Conservation (phyloP, 139 green algal genomes). For the Bryopsis sp. region DNA sequence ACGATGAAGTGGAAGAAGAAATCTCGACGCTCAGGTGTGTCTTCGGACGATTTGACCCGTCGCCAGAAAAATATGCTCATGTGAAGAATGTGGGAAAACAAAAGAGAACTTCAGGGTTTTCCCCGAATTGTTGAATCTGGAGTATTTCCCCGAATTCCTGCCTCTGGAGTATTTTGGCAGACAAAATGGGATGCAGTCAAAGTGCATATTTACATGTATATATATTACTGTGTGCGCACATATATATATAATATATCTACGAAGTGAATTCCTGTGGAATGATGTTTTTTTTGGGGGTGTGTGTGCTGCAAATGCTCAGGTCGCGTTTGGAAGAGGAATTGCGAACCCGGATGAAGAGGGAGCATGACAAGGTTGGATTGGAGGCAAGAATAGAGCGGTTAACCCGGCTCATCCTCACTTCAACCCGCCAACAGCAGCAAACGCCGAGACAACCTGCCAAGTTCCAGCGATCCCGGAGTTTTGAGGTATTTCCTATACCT, state of each 20-base stretch:
- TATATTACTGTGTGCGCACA: conserved; percentile 31
- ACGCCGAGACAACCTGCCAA: neutral
- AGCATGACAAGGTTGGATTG: conserved; percentile 42
- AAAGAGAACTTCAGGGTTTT: too few relatives aligned
- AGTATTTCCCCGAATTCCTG: too few relatives aligned
- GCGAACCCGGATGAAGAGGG: conserved; percentile 32
- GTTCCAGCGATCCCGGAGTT: neutral
- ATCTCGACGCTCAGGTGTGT: too few relatives aligned
- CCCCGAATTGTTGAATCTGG: too few relatives aligned
- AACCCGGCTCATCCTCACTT: conserved; percentile 51
- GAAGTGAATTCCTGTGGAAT: conserved; percentile 7
- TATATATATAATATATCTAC: too few relatives aligned
- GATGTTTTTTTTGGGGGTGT: conserved; percentile 2
- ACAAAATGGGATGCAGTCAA: too few relatives aligned
- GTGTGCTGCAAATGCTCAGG: neutral
- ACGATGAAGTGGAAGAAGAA: too few relatives aligned
- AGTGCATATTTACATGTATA: conserved; percentile 17
- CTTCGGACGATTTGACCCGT: too few relatives aligned
- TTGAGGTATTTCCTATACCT: neutral
- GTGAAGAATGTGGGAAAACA: too few relatives aligned
- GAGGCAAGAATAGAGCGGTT: conserved; percentile 40
- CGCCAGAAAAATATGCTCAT: too few relatives aligned
- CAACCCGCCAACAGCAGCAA: conserved; percentile 19
- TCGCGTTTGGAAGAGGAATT: conserved; percentile 61
- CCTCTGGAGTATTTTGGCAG: too few relatives aligned